A percentile compares a stretch with the other conserved stretches of the same genome.
Evolutionary conservation across 2,329 filamentous ascomycete species (phyloP).

Genomic region (Colletotrichum sansevieriae): DNA sequence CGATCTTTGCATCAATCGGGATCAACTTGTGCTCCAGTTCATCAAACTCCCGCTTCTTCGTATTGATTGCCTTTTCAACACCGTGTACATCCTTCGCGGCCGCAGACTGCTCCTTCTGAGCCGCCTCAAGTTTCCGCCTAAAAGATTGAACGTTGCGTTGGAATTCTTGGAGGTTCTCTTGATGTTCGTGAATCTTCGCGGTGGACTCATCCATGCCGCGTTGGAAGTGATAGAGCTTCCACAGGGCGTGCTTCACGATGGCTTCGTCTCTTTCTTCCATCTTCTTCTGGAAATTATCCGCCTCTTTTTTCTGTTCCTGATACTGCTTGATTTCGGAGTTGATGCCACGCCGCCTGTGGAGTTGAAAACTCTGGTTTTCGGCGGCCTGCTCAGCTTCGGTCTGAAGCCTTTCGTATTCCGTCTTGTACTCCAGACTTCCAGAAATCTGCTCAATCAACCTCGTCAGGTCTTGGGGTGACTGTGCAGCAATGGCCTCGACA

Average conservation of each 20-base stretch:
- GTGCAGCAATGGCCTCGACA: conserved; percentile 95
- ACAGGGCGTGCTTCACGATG: conserved; percentile 92
- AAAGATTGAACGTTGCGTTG: conserved; percentile 89
- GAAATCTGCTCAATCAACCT: conserved; percentile 97
- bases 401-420: conserved; percentile 93
- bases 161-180: conserved; percentile 94
- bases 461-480: conserved; percentile 93
- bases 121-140: conserved; percentile 82
- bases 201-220: conserved; percentile 92
- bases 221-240: conserved; percentile 97
- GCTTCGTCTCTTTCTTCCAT: conserved; percentile 91
- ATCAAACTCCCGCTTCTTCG: conserved; percentile 88
- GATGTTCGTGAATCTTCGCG: conserved; percentile 89
- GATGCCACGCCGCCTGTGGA: conserved; percentile 90
- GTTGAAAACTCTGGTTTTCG: conserved; percentile 89
- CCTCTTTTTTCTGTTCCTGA: conserved; percentile 95
- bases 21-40: conserved; percentile 87
- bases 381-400: conserved; percentile 86
- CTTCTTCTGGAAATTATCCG: conserved; percentile 92
- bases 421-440: conserved; percentile 93
- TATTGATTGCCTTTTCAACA: conserved; percentile 86
- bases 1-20: conserved; percentile 92
- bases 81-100: conserved; percentile 82
- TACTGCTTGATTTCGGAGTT: conserved; percentile 99
- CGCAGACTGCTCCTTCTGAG: conserved; percentile 84